These are phyloP conservation scores for Penstemon eatonii DNA, from an alignment of 257 asterid genomes.

Conservation along the genomic window DNA sequence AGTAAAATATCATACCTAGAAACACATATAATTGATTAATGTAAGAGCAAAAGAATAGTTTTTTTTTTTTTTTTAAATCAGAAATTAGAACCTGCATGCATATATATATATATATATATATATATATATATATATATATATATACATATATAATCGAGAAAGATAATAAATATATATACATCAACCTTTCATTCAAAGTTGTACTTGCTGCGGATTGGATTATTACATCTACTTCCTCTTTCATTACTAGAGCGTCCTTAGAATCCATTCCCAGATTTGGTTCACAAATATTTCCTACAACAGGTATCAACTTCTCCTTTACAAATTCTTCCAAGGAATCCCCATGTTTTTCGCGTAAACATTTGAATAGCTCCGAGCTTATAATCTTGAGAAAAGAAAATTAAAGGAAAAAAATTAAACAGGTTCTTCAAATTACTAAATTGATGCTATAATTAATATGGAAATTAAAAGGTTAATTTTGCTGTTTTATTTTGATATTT, in stretches of 20 bases:
- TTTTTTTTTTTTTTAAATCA: no score
- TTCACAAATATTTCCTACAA: slow-evolving; percentile 36
- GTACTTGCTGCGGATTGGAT: slow-evolving; percentile 40
- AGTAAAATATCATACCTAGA: slow-evolving; percentile 30
- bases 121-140: no score
- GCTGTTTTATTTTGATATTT: no score
- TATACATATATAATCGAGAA: no score
- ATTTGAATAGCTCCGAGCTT: slow-evolving; percentile 32
- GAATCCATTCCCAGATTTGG: slow-evolving; percentile 37
- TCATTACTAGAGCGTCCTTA: slow-evolving; percentile 1
- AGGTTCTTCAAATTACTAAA: background rate
- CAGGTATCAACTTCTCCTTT: slow-evolving; percentile 30
- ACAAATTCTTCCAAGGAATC: slow-evolving; percentile 29
- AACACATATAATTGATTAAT: no score
- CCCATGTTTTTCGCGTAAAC: slow-evolving; percentile 30
- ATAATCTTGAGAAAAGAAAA: slow-evolving; percentile 6
- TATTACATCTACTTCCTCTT: slow-evolving; percentile 32
- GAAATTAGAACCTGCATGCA: no score
- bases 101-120: no score
- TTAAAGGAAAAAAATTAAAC: background rate
- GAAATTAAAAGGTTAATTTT: no score
- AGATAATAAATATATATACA: background rate
- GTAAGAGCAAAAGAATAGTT: no score
- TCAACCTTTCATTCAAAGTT: slow-evolving; percentile 37
- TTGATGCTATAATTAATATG: background rate